Evolutionary conservation across 2,329 filamentous ascomycete species (phyloP).

Genomic region (Botrytis porri): DNA sequence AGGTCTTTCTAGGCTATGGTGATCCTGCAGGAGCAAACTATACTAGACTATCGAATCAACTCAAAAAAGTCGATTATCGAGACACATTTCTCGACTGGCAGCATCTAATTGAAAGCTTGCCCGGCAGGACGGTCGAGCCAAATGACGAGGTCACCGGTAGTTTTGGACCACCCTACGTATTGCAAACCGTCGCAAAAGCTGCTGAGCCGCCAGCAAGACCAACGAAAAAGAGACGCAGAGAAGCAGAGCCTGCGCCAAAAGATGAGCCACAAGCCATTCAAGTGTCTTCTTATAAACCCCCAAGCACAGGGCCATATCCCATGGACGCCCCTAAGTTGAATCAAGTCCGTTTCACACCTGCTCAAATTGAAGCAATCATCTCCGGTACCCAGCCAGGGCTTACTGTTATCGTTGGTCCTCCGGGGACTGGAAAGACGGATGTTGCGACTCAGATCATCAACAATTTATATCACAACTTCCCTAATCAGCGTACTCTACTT

Average conservation of each 20-base stretch:
- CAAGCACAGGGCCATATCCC: slow-evolving; percentile 86
- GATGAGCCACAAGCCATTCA: slow-evolving; percentile 65
- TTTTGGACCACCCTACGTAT: slow-evolving; percentile 83
- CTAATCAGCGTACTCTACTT: slow-evolving; percentile 83
- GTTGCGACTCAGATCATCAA: slow-evolving; percentile 98
- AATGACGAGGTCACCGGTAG: slow-evolving; percentile 67
- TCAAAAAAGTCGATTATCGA: slow-evolving; percentile 80
- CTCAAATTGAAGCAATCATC: slow-evolving; percentile 87
- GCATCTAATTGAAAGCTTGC: slow-evolving; percentile 84
- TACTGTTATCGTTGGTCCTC: slow-evolving; percentile 90
- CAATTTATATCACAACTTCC: slow-evolving; percentile 98
- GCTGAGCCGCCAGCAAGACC: slow-evolving; percentile 52
- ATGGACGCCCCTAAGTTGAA: slow-evolving; percentile 81
- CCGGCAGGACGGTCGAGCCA: slow-evolving; percentile 82
- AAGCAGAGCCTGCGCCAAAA: slow-evolving; percentile 64
- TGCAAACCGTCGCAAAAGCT: slow-evolving; percentile 62
- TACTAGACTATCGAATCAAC: slow-evolving; percentile 72
- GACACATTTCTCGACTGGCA: slow-evolving; percentile 97
- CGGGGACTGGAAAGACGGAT: slow-evolving; percentile 98
- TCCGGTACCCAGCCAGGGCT: slow-evolving; percentile 93
- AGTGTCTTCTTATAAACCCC: slow-evolving; percentile 86
- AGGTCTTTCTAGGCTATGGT: slow-evolving; percentile 96
- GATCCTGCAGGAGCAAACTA: slow-evolving; percentile 87
- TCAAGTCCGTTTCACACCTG: slow-evolving; percentile 80
- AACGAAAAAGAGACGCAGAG: slow-evolving; percentile 82